Percentiles rank a stretch among this genome's conserved stretches.
phyloP scores from a whole-genome alignment of 768 basidiomycete species.

The Mycena epipterygia region DNA sequence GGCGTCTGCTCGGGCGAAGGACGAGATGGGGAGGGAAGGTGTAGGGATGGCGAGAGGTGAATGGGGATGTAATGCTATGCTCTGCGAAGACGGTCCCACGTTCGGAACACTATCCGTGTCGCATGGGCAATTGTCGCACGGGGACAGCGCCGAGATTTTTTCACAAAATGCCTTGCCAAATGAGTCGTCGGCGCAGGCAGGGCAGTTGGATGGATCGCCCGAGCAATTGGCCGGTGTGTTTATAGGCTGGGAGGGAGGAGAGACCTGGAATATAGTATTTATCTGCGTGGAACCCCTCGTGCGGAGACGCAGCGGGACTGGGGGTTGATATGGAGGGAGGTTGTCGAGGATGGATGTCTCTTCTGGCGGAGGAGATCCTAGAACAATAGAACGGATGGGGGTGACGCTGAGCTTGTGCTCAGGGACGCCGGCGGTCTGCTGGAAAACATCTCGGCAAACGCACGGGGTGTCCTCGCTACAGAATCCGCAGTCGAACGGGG shows the following conservation, averaged over 20 bases:
- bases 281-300: conserved; percentile 46
- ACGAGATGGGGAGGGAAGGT: conserved; percentile 33
- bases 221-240: conserved; percentile 68
- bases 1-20: conserved; percentile 34
- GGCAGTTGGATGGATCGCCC: conserved; percentile 89
- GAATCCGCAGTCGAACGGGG: conserved; percentile 78
- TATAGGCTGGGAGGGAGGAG: conserved; percentile 46
- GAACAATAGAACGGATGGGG: conserved; percentile 42
- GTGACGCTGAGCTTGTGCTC: conserved; percentile 35
- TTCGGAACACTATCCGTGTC: conserved; percentile 17
- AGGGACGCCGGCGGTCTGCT: conserved; percentile 57
- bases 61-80: conserved; percentile 22
- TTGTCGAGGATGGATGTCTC: conserved; percentile 78
- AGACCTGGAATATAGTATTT: conserved; percentile 69
- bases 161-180: conserved; percentile 92
- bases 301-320: conserved; percentile 83
- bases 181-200: conserved; percentile 86
- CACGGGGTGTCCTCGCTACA: conserved; percentile 80
- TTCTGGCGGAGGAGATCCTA: conserved; percentile 41
- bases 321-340: conserved; percentile 83
- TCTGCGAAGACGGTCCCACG: conserved; percentile 22
- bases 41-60: conserved; percentile 29
- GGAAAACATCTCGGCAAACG: conserved; percentile 79
- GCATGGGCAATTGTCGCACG: conserved; percentile 71
- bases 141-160: conserved; percentile 66